Evolutionary conservation across 2,329 filamentous ascomycete genomes (phyloP).

Genomic region (Neonectria magnoliae): DNA sequence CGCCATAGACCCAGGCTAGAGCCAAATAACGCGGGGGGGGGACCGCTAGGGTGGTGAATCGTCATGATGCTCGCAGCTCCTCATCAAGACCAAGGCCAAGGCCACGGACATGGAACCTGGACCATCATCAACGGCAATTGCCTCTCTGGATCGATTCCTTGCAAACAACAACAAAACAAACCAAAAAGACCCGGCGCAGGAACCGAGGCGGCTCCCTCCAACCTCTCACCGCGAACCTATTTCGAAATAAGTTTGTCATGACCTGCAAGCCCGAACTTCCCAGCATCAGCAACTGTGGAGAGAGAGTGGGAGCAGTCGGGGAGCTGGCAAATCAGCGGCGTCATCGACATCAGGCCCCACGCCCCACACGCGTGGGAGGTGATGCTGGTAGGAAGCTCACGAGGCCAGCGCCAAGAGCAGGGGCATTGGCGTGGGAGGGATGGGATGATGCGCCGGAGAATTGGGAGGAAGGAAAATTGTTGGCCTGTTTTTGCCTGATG

Average conservation of each 20-base stretch:
- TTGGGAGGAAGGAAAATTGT: neutral
- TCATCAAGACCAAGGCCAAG: neutral
- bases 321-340: conserved; percentile 40
- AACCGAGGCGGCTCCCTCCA: conserved; percentile 24
- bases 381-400: conserved; percentile 35
- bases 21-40: conserved; percentile 39
- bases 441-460: neutral
- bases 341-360: conserved; percentile 38
- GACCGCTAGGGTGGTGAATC: conserved; percentile 26
- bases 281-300: conserved; percentile 43
- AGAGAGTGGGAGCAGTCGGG: conserved; percentile 41
- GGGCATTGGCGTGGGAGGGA: no score
- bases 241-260: conserved; percentile 45
- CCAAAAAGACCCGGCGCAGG: conserved; percentile 14
- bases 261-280: conserved; percentile 32
- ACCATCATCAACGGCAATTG: conserved; percentile 10
- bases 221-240: conserved; percentile 36
- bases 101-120: no score
- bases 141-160: neutral
- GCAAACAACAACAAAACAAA: no score
- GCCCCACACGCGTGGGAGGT: conserved; percentile 43
- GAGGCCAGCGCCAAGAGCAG: conserved; percentile 24
- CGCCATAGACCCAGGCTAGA: conserved; percentile 16
- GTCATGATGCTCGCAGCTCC: conserved; percentile 32
- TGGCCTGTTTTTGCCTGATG: no score